Evolutionary conservation across 176 grass and related monocot genomes (phyloP).

Genomic region (Avena eriantha): DNA sequence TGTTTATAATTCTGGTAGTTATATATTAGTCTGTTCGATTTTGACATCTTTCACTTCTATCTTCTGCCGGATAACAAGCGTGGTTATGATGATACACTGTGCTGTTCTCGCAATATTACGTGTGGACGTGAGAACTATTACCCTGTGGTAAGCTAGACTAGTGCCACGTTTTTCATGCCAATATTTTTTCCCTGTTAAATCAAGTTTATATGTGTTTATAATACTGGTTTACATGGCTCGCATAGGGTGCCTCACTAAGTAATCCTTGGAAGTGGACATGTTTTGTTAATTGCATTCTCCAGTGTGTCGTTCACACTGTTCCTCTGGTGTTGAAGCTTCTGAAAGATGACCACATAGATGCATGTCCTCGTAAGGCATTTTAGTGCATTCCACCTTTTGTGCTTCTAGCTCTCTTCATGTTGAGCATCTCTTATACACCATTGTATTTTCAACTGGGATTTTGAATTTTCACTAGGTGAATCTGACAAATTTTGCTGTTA

Average conservation of each 20-base stretch:
- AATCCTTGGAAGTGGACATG: slow-evolving; percentile 54
- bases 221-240: slow-evolving; percentile 16
- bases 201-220: not conserved
- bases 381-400: not conserved
- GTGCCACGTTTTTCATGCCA: not conserved
- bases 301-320: slow-evolving; percentile 68
- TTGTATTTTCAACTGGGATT: not conserved
- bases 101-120: not conserved
- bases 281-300: slow-evolving; percentile 62
- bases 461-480: not conserved
- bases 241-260: slow-evolving; percentile 50
- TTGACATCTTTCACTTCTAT: slow-evolving; percentile 17
- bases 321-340: slow-evolving; percentile 55
- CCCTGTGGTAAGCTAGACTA: slow-evolving; percentile 42
- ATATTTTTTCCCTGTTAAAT: not conserved
- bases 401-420: not conserved
- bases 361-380: slow-evolving; percentile 47
- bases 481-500: slow-evolving; percentile 28
- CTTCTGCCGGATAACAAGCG: not conserved
- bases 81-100: not conserved
- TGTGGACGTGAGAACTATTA: slow-evolving; percentile 32
- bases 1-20: not conserved
- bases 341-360: slow-evolving; percentile 41
- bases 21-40: slow-evolving; percentile 19
- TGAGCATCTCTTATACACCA: not conserved